Evolutionary conservation across 495 filamentous ascomycete species (phyloP), one percentile per base, ranked within the genome.

Genomic region (Thermochaetoides thermophila): DNA sequence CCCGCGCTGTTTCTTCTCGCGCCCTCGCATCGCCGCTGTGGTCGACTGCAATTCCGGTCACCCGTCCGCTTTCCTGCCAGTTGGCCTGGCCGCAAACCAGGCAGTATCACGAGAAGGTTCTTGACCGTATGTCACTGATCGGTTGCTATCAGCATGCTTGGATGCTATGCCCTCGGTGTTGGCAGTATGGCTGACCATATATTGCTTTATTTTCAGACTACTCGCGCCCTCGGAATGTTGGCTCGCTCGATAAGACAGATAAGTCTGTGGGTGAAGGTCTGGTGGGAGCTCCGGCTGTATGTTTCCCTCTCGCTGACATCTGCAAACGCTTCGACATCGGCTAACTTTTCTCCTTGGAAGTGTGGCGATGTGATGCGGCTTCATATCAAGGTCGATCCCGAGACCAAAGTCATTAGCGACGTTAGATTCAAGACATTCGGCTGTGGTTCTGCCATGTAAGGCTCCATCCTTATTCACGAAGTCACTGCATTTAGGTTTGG

Each of bases 301-400:
- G 49, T 45, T 3, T 20, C 20, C 12, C 19, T 23, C 21, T 64
- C 44, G 26, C 45, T 44, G n/a, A n/a, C n/a, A n/a, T 26, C 6
- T 25, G 6, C 3, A 14, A 19, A 17, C 21, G 10, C 9, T 21
- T 5, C 3, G 4, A 18, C 12, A 7, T 25, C 26, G 19, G 10
- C 17, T 34, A 11, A 26, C 4, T 3, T 0, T 30, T 9, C 6
- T 13, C 23, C 0, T n/a, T 5, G 17, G 21, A 18, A 52, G 49
- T 73, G 81, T 54, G 87, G 89, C 58, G 87, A 96, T 59, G 87
- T 96, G 43, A 99, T 99, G 82, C 93, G 93, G 56, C 74, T 99
- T 26, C 86, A 99, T 64, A 99, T 99, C 59, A 78, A 83, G 35
- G 91, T 99, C 45, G 84, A 96, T 61, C 81, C 82, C 31, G 69